Evolutionary conservation across 306 rosid genomes (phyloP).

Genomic region (Fagus sylvatica): DNA sequence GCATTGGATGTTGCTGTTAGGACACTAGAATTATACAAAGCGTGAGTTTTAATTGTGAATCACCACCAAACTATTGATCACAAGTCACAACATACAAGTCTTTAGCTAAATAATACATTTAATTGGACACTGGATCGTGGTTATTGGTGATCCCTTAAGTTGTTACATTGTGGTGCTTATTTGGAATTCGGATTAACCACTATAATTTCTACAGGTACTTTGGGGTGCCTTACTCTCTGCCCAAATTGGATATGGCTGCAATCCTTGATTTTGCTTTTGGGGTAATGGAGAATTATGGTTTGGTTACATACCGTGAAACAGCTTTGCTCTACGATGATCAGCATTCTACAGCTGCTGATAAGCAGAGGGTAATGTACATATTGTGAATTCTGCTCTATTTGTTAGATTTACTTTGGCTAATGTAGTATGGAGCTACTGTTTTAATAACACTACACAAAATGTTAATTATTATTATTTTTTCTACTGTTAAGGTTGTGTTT

Average conservation of each 20-base stretch:
- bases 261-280: conserved; percentile 96
- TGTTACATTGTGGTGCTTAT: neutral
- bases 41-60: conserved; percentile 46
- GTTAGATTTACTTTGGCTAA: conserved; percentile 16
- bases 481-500: conserved; percentile 65
- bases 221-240: conserved; percentile 77
- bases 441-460: conserved; percentile 18
- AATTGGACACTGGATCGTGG: conserved; percentile 14
- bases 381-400: conserved; percentile 22
- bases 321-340: conserved; percentile 91
- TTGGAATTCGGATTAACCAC: conserved; percentile 19
- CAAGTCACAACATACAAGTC: conserved; percentile 9
- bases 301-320: conserved; percentile 89
- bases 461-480: conserved; percentile 27
- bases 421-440: conserved; percentile 34
- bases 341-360: conserved; percentile 83
- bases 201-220: conserved; percentile 65
- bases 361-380: conserved; percentile 70
- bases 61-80: neutral
- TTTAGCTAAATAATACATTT: neutral
- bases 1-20: conserved; percentile 78
- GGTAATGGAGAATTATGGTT: conserved; percentile 98
- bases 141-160: neutral
- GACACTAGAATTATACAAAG: conserved; percentile 72
- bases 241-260: conserved; percentile 93